Conservation (phyloP, 2,329 filamentous ascomycete genomes). For the Aspergillus persii region DNA sequence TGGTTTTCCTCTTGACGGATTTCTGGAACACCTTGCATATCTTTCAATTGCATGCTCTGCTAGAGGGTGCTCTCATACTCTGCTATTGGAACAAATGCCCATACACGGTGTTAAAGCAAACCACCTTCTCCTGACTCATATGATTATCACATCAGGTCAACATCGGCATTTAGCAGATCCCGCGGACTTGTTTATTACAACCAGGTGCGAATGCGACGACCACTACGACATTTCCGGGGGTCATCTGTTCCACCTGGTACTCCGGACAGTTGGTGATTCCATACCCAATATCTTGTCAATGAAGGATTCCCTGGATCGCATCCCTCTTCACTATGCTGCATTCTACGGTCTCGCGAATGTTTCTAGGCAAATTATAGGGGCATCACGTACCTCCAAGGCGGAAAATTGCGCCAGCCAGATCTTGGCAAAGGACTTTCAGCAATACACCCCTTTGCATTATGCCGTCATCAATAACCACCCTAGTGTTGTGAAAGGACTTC, state of each 20-base stretch:
- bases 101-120: background rate
- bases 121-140: slow-evolving; percentile 1
- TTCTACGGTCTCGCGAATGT: background rate
- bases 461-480: slow-evolving; percentile 9
- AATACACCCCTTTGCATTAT: slow-evolving; percentile 10
- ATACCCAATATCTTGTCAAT: background rate
- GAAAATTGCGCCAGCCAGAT: background rate
- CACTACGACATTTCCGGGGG: background rate
- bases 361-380: slow-evolving; percentile 1
- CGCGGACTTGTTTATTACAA: background rate
- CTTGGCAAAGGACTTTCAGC: slow-evolving; percentile 4
- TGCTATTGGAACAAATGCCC: slow-evolving; percentile 3
- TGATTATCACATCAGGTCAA: slow-evolving; percentile 3
- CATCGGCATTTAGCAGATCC: background rate
- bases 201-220: background rate
- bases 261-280: background rate
- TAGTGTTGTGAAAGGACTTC: background rate
- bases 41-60: background rate
- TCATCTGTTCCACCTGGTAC: slow-evolving; percentile 1
- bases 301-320: slow-evolving; percentile 3
- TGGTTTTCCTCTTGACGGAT: slow-evolving; percentile 1
- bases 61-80: background rate
- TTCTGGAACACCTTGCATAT: background rate
- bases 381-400: background rate
- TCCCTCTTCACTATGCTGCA: slow-evolving; percentile 10